Evolutionary conservation across 108 stramenopile genomes (phyloP), one percentile per base, ranked within the genome.

Genomic region (Pinguiococcus pyrenoidosus): DNA sequence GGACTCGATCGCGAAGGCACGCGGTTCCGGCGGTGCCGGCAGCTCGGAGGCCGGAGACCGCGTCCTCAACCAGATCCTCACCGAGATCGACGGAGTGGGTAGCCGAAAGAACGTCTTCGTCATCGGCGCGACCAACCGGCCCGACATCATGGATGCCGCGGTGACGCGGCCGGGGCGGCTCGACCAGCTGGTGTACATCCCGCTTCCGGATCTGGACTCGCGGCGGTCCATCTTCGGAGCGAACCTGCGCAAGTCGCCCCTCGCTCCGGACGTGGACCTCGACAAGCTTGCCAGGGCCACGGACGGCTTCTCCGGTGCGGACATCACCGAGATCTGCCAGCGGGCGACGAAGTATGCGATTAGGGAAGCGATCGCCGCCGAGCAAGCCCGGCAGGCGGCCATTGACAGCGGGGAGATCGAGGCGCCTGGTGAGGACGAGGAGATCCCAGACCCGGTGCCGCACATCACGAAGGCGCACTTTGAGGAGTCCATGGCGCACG

Each of bases 31-130:
- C 49, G 62, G 74, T 49, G 71, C 76, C 3, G 89, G 89, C 26
- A 74, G 85, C 51, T 85, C 81, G n/a, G 94, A 92, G 21, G 89
- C 93, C 0, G 87, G 90, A 36, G 98, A 99, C 68, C 84, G 92
- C 61, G 92, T 95, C 32, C 94, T 99, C 71, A 96, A 96, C 75
- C 98, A 99, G 73, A 94, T 99, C 51, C 76, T 99, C 16, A 85
- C 91, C 22, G 94, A 96, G 62, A 87, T 96, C 51, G 94, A 96
- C 68, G 95, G 91, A 36, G 89, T 93, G 48, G 96, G 92, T 20
- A 77, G 86, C 35, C 83, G 91, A 24, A 94, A 98, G 78, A 89
- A 83, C 33, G 76, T 99, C 14, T 99, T 99, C 55, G 89, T 99
- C 34, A 94, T 99, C 65, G 98, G 92, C 33, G 95, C 98, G 0